Base-by-base conservation (phyloP, 306 rosid genomes). In the Medicago truncatula region DNA sequence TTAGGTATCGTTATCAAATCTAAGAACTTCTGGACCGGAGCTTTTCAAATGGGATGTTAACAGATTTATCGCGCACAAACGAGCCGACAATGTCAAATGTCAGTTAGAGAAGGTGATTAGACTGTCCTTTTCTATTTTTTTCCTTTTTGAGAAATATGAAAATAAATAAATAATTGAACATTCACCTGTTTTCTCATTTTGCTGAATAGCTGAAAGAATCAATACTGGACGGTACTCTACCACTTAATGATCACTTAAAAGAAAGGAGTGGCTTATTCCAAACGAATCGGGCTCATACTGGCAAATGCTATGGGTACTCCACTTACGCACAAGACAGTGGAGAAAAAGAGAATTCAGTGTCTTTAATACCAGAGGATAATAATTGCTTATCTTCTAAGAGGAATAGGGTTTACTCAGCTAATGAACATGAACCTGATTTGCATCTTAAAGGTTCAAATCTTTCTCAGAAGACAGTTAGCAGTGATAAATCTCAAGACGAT, bases 121-220 rank as follows among this genome's bases (percentile, higher is more conserved):
- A 66, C 7, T 34, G 28, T 39, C 52, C 52, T 36, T 59, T 84
- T 62, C 44, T n/a, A n/a, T n/a, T 46, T 25, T 47, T 83, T 57
- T 60, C 40, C 21, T 15, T 80, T 72, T 36, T 31, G 14, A 46
- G 59, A 39, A 80, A 57, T 65, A 17, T 64, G 1, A 4, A 54
- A 67, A 31, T 9, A 67, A 68, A n/a, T n/a, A n/a, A n/a, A n/a
- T n/a, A n/a, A n/a, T n/a, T n/a, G n/a, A n/a, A n/a, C 54, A 61
- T 66, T 79, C 46, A 56, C 50, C 23, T 38, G 62, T 13, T 44
- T 71, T 39, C 66, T 57, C 64, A 47, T 69, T 52, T 28, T 67
- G 60, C 23, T 67, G 46, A 84, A 66, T 88, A 93, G 98, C 81
- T 93, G 82, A 88, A 87, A 84, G 90, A 84, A 67, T 76, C 91